These are phyloP conservation scores for Cryphonectria nitschkei DNA, from an alignment of 2,329 filamentous ascomycete genomes.

Conservation along the genomic window DNA sequence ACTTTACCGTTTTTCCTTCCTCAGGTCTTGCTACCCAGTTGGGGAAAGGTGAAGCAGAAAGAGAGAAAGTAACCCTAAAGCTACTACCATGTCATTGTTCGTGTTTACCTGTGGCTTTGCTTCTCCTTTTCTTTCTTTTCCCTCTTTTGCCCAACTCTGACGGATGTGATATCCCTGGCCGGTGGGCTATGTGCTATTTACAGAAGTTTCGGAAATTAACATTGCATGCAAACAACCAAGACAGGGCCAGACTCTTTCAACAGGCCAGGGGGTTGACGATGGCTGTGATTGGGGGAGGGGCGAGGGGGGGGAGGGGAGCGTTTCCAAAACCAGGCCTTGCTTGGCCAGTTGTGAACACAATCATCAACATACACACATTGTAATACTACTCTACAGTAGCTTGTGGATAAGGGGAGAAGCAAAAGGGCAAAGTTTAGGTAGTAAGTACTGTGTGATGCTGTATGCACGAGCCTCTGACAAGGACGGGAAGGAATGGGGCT, in stretches of 20 bases:
- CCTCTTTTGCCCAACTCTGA: not conserved
- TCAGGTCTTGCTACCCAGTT: not conserved
- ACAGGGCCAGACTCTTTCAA: not conserved
- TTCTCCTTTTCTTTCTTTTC: not conserved
- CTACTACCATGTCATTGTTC: not conserved
- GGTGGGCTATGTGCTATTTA: not conserved
- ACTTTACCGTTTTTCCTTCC: not conserved
- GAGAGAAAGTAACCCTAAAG: not conserved
- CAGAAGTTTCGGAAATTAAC: constrained; percentile 8
- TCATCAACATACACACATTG: not conserved
- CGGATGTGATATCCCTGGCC: not conserved
- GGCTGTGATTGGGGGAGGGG: not conserved
- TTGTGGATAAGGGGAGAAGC: not conserved
- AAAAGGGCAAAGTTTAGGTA: not conserved
- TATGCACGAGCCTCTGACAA: not conserved
- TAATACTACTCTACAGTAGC: not conserved
- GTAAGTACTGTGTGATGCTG: not conserved
- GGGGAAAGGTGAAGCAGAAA: not conserved
- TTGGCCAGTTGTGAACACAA: not conserved
- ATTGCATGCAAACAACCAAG: not conserved
- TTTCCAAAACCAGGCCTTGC: not conserved
- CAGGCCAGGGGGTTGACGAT: not conserved
- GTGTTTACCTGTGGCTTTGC: not conserved
- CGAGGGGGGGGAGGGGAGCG: not conserved
- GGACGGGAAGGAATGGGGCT: constrained; percentile 8